Evolutionary conservation across 2,329 filamentous ascomycete species (phyloP).

Genomic region (Fusarium cyanostomum): DNA sequence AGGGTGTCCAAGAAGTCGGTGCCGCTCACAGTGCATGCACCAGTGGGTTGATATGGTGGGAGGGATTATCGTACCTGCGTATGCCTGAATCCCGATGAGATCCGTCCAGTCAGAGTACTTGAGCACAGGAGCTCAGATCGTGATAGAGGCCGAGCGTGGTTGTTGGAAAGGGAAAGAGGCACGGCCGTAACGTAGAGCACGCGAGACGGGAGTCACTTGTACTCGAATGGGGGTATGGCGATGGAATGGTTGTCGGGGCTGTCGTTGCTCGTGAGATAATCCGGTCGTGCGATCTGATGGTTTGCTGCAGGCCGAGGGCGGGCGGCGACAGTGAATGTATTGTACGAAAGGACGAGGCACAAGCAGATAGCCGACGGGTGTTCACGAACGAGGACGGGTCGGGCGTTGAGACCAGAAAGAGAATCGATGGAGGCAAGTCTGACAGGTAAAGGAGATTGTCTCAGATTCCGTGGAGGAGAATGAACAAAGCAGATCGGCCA

Average conservation of each 20-base stretch:
- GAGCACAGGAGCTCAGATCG: slow-evolving; percentile 9
- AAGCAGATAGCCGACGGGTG: slow-evolving; percentile 24
- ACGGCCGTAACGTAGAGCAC: slow-evolving; percentile 17
- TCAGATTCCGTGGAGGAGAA: slow-evolving; percentile 37
- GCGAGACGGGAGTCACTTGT: slow-evolving; percentile 13
- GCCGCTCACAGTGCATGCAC: not conserved
- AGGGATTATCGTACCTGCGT: slow-evolving; percentile 31
- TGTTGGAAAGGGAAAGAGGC: not conserved
- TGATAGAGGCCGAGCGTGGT: slow-evolving; percentile 6
- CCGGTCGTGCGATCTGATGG: slow-evolving; percentile 32
- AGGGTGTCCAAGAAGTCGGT: not conserved
- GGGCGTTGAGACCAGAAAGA: slow-evolving; percentile 26
- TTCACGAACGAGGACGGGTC: slow-evolving; percentile 24
- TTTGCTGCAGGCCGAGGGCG: slow-evolving; percentile 37
- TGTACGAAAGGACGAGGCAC: slow-evolving; percentile 24
- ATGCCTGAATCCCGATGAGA: slow-evolving; percentile 7
- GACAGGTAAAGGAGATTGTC: slow-evolving; percentile 38
- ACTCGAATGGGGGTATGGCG: slow-evolving; percentile 13
- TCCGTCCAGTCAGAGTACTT: not conserved
- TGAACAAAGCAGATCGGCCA: slow-evolving; percentile 34
- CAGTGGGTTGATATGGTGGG: not conserved
- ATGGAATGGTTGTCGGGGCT: slow-evolving; percentile 5
- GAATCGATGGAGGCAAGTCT: slow-evolving; percentile 34
- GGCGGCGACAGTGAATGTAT: slow-evolving; percentile 39
- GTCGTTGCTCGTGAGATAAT: slow-evolving; percentile 32